phyloP scores from a whole-genome alignment of 179 eudicot genomes.

The Beta lomatogona region DNA sequence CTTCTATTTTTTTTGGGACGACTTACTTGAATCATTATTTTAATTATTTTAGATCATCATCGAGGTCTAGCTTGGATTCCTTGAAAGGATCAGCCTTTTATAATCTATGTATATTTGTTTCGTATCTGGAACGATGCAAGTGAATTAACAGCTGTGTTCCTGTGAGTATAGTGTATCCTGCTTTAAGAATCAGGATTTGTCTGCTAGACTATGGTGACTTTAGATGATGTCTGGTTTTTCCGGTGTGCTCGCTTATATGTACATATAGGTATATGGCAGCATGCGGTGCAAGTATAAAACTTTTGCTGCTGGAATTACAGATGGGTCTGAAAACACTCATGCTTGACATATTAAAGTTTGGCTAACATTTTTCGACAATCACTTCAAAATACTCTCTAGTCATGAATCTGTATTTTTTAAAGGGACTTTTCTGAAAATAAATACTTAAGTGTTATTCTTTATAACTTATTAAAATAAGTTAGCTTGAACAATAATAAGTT shows the following conservation, averaged over 20 bases:
- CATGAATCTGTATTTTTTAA: neutral
- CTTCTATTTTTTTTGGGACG: neutral
- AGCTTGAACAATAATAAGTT: too few relatives aligned
- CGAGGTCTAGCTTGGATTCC: neutral
- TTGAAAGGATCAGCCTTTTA: neutral
- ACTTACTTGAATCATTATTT: neutral
- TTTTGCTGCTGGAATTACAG: constrained; percentile 7
- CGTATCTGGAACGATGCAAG: neutral
- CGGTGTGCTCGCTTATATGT: neutral
- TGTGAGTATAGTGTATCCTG: neutral
- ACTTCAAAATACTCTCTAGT: neutral
- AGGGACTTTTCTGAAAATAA: neutral
- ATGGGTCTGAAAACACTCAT: neutral
- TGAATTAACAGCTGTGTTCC: neutral
- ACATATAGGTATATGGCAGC: neutral
- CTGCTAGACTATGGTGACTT: neutral
- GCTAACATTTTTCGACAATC: neutral
- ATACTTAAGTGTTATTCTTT: too few relatives aligned
- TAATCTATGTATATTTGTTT: neutral
- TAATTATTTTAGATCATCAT: neutral
- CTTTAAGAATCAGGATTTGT: neutral
- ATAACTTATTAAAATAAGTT: too few relatives aligned
- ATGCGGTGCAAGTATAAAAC: neutral
- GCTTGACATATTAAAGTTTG: neutral
- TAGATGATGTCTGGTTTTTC: neutral